Evolutionary conservation across 2,329 filamentous ascomycete genomes (phyloP).

Genomic region (Fonsecaea nubica): DNA sequence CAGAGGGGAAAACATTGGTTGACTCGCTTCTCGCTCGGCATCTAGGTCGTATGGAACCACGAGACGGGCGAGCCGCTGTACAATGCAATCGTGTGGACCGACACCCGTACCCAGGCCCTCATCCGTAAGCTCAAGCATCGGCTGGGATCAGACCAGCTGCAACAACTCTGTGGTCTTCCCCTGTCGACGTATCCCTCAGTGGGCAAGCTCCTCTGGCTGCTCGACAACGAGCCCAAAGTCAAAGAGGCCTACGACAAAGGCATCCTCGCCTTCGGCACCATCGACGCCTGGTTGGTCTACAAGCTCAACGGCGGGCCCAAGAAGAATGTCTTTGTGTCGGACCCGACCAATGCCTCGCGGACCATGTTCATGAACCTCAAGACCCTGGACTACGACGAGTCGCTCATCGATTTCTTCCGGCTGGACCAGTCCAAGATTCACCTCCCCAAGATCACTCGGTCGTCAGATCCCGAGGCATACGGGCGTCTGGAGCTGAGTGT

Average conservation of each 20-base stretch:
- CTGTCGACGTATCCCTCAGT: conserved; percentile 88
- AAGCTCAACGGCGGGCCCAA: conserved; percentile 73
- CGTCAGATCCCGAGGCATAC: conserved; percentile 75
- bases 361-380: conserved; percentile 94
- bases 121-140: conserved; percentile 76
- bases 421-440: conserved; percentile 74
- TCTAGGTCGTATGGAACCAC: conserved; percentile 74
- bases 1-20: background rate
- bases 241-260: conserved; percentile 76
- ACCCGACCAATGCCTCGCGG: conserved; percentile 84
- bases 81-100: conserved; percentile 89
- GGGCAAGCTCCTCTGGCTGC: conserved; percentile 82
- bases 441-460: conserved; percentile 81
- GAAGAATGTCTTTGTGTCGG: conserved; percentile 76
- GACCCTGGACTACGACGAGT: conserved; percentile 79
- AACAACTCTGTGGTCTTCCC: conserved; percentile 76
- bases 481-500: conserved; percentile 70
- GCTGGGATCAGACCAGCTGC: conserved; percentile 71
- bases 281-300: conserved; percentile 88
- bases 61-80: conserved; percentile 80
- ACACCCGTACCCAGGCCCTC: conserved; percentile 77
- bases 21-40: background rate
- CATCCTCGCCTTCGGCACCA: conserved; percentile 80
- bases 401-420: conserved; percentile 77
- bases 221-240: conserved; percentile 74